Evolutionary conservation across 192 early-diverging fungal species (phyloP).

Genomic region (Chytriomyces sp.): DNA sequence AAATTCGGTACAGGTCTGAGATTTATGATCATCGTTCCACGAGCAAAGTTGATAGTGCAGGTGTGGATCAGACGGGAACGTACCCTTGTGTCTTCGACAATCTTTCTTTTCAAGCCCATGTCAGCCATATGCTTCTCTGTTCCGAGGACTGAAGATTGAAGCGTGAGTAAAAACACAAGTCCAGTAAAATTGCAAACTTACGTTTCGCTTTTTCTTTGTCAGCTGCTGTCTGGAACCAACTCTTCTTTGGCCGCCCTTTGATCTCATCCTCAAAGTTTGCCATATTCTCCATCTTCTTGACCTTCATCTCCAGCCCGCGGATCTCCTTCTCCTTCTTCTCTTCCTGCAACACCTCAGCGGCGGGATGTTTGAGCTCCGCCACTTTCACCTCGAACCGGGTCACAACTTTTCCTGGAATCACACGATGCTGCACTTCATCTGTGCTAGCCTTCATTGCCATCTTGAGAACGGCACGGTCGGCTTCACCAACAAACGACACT

Average conservation of each 20-base stretch:
- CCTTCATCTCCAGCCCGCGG: slow-evolving; percentile 87
- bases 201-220: slow-evolving; percentile 74
- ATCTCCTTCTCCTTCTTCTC: slow-evolving; percentile 80
- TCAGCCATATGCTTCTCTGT: slow-evolving; percentile 39
- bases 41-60: background rate
- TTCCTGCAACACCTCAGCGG: slow-evolving; percentile 53
- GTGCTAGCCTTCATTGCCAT: slow-evolving; percentile 84
- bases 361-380: slow-evolving; percentile 60
- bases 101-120: slow-evolving; percentile 6
- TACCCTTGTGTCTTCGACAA: slow-evolving; percentile 22
- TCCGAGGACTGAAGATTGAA: slow-evolving; percentile 38
- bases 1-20: background rate
- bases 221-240: slow-evolving; percentile 90
- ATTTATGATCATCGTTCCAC: background rate
- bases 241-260: slow-evolving; percentile 82
- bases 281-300: slow-evolving; percentile 84
- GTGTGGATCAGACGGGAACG: background rate
- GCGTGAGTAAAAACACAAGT: slow-evolving; percentile 9
- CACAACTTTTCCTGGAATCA: slow-evolving; percentile 81
- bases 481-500: slow-evolving; percentile 88
- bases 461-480: slow-evolving; percentile 92
- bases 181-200: slow-evolving; percentile 18
- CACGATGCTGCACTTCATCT: slow-evolving; percentile 84
- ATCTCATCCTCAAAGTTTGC: slow-evolving; percentile 87
- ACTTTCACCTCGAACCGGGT: slow-evolving; percentile 76